Percentiles rank a stretch among this genome's conserved stretches.
Evolutionary conservation across 768 basidiomycete genomes (phyloP).

Genomic region (Pisolithus sp.): DNA sequence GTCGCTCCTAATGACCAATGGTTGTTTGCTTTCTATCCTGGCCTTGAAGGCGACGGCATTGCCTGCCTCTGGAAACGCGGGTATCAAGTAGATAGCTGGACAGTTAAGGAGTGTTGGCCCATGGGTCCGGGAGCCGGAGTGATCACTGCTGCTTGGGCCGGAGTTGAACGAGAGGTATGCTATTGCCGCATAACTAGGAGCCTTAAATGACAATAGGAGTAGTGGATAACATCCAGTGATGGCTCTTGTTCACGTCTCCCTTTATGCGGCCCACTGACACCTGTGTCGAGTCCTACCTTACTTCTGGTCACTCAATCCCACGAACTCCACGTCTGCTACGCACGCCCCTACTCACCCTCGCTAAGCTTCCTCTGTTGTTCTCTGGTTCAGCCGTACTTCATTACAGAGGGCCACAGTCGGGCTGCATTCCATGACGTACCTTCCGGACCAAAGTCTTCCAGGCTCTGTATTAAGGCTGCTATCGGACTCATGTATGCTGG

Average conservation of each 20-base stretch:
- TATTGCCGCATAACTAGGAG: constrained; percentile 7
- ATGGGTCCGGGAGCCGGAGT: constrained; percentile 48
- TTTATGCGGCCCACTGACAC: constrained; percentile 49
- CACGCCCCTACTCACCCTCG: constrained; percentile 38
- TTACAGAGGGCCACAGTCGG: constrained; percentile 28
- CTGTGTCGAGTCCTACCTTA: constrained; percentile 48
- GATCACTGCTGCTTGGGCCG: constrained; percentile 59
- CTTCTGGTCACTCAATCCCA: constrained; percentile 62
- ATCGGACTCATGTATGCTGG: constrained; percentile 59
- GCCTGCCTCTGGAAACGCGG: constrained; percentile 64
- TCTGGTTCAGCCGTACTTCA: constrained; percentile 35
- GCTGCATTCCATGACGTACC: constrained; percentile 25
- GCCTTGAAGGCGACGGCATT: constrained; percentile 47
- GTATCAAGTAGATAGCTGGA: constrained; percentile 56
- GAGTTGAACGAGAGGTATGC: constrained; percentile 49
- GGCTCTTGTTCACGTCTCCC: constrained; percentile 52
- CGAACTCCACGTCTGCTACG: constrained; percentile 47
- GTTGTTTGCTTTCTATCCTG: constrained; percentile 74
- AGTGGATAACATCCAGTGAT: constrained; percentile 50
- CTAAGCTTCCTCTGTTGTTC: constrained; percentile 46
- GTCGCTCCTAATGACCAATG: constrained; percentile 52
- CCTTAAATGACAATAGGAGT: background rate
- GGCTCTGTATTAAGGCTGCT: constrained; percentile 49
- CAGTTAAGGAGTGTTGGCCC: constrained; percentile 49
- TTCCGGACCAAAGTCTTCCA: constrained; percentile 33